Conservation (phyloP, 1,284 basidiomycete genomes). For the Cystobasidiaceae sp. region DNA sequence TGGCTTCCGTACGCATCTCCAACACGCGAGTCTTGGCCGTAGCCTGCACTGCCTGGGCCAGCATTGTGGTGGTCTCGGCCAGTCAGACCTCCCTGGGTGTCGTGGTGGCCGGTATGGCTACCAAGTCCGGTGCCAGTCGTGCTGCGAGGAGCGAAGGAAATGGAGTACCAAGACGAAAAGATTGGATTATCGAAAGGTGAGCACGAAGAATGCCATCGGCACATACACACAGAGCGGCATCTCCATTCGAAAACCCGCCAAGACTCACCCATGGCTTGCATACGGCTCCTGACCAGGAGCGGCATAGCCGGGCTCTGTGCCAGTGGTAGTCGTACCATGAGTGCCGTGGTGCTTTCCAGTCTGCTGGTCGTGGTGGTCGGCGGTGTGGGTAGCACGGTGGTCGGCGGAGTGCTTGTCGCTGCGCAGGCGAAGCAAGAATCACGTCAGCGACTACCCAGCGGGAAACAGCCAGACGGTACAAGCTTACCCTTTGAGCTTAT, state of each 20-base stretch:
- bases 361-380: conserved; percentile 1
- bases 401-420: conserved; percentile 11
- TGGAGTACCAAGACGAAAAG: too few relatives aligned
- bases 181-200: too few relatives aligned
- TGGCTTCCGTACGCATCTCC: neutral
- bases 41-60: neutral
- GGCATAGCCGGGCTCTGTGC: neutral
- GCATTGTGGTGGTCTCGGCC: neutral
- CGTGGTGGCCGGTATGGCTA: neutral
- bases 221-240: too few relatives aligned
- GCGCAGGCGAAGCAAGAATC: too few relatives aligned
- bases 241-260: neutral
- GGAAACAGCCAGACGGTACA: neutral
- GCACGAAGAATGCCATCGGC: too few relatives aligned
- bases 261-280: conserved; percentile 1
- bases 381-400: neutral
- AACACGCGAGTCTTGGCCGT: neutral
- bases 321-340: conserved; percentile 7
- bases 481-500: conserved; percentile 19
- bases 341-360: conserved; percentile 4
- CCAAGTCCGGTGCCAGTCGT: neutral
- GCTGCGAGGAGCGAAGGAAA: too few relatives aligned
- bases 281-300: conserved; percentile 16
- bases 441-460: neutral
- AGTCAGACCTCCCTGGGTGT: neutral